Conservation (phyloP, 2,329 filamentous ascomycete species). For the Talaromyces sp. region DNA sequence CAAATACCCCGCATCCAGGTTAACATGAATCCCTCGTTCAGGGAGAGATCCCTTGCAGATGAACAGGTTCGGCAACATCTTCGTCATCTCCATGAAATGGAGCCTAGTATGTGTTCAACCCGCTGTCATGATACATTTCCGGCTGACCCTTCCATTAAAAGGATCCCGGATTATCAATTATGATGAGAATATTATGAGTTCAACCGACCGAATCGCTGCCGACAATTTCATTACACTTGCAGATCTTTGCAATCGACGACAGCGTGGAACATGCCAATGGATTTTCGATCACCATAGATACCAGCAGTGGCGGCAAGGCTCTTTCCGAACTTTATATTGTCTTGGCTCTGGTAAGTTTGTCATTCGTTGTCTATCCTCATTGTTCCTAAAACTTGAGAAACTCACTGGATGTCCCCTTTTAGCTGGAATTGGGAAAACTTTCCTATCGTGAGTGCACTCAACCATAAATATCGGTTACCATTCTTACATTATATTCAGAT, state of each 20-base stretch:
- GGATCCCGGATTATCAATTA: constrained; percentile 9
- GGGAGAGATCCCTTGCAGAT: constrained; percentile 16
- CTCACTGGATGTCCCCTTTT: not conserved
- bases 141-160: not conserved
- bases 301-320: constrained; percentile 24
- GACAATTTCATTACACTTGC: constrained; percentile 23
- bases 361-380: too few species aligned
- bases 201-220: constrained; percentile 18
- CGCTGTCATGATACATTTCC: not conserved
- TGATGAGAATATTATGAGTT: constrained; percentile 17
- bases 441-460: constrained; percentile 23
- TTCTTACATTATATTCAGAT: constrained; percentile 11
- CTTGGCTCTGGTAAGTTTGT: constrained; percentile 21
- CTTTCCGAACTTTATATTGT: constrained; percentile 23
- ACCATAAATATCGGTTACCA: not conserved
- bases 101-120: constrained; percentile 14
- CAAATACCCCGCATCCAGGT: not conserved
- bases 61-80: constrained; percentile 16
- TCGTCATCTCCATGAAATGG: constrained; percentile 13
- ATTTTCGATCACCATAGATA: constrained; percentile 22
- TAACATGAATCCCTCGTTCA: not conserved
- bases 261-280: constrained; percentile 23
- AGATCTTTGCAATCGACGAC: constrained; percentile 24
- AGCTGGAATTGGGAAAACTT: constrained; percentile 30
- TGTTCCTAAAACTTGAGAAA: not conserved